A percentile compares a stretch with the other conserved stretches of the same genome.
Conservation (phyloP, 2,329 filamentous ascomycete species). For the Botrytis squamosa region DNA sequence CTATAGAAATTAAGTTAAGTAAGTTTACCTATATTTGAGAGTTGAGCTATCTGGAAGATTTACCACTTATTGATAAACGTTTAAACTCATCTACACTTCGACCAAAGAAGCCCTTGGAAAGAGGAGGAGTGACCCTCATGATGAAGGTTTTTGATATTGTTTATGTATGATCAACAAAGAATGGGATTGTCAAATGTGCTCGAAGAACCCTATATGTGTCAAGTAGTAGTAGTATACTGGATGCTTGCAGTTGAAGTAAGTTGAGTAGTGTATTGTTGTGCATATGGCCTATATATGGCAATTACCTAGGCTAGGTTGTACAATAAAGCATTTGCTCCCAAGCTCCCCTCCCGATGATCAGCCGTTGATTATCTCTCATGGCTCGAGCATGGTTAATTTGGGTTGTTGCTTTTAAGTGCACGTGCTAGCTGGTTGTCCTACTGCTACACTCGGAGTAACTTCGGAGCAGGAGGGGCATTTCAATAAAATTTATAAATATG, state of each 20-base stretch:
- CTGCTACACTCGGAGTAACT: neutral
- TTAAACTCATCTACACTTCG: conserved; percentile 61
- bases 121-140: conserved; percentile 52
- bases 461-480: neutral
- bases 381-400: neutral
- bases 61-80: conserved; percentile 56
- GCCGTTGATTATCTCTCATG: neutral
- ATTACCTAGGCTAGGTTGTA: neutral
- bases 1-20: conserved; percentile 44
- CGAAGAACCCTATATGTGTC: neutral
- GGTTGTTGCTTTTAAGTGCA: neutral
- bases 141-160: neutral
- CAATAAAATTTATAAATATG: neutral
- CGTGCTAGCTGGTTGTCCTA: neutral
- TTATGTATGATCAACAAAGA: neutral
- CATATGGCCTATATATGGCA: neutral
- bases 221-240: neutral
- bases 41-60: conserved; percentile 16
- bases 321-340: neutral
- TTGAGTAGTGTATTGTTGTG: neutral
- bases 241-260: neutral
- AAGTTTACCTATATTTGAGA: conserved; percentile 24
- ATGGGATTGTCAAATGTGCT: neutral
- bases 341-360: conserved; percentile 6
- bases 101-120: conserved; percentile 53